Evolutionary conservation across 164 flowering plant species (phyloP), one percentile per base, ranked within the genome.

Genomic region (Berberis thunbergii): DNA sequence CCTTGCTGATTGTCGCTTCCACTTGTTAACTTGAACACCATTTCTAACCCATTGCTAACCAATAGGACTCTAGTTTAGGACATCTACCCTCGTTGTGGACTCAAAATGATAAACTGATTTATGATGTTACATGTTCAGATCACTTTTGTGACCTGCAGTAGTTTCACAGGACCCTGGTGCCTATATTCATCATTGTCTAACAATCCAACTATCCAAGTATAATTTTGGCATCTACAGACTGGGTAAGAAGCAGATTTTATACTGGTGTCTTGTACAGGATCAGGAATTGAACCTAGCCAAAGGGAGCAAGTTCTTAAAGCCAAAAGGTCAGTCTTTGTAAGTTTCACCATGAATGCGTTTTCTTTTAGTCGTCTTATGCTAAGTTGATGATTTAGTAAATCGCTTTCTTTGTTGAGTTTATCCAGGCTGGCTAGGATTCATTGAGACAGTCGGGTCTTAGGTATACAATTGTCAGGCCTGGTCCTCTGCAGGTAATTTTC

Each of bases 191-290:
- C 26, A 26, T 57, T 57, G 26, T 26, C 26, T 26, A 26, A 26
- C 26, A 26, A 41, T 6, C 11, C n/a, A n/a, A n/a, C n/a, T n/a
- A n/a, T n/a, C n/a, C 6, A 41, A 13, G 60, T 59, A 43, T 43
- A 0, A 13, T 59, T 45, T 60, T 52, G 55, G 50, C 64, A 6
- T 71, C 54, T 84, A 80, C 89, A 88, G 98, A 83, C 88, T 55
- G 97, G 99, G 52, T 88, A 86, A 72, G 99, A 94, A 79, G 91
- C 99, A 66, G 96, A 94, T 71, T 94, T 91, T 64, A 72, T 94
- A 67, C 77, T 94, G 65, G 96, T 94, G 63, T 94, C 97, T 56
- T 94, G 98, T 75, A 86, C 98, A 45, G 97, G 98, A 69, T 78
- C 67, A 59, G 97, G 95, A 61, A 77, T 94, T 67, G 97, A 91